phyloP scores from a whole-genome alignment of 768 basidiomycete species.

The Mycena amicta region DNA sequence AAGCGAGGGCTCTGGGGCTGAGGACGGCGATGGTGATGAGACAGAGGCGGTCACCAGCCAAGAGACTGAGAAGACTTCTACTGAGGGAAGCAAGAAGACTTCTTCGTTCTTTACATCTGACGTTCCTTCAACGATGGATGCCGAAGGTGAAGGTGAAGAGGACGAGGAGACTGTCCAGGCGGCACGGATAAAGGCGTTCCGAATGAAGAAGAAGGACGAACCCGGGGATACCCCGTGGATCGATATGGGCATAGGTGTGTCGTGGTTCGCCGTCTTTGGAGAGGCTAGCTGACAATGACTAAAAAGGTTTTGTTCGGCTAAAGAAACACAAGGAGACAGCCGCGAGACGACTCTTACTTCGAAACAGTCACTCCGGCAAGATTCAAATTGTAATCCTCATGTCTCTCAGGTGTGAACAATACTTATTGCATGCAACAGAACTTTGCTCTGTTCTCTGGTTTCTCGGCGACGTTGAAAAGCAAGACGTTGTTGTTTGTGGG shows the following conservation, averaged over 20 bases:
- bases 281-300: neutral
- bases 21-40: conserved; percentile 27
- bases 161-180: conserved; percentile 68
- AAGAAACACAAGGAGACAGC: conserved; percentile 73
- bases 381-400: conserved; percentile 66
- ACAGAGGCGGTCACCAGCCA: conserved; percentile 24
- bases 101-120: conserved; percentile 18
- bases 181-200: conserved; percentile 64
- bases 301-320: conserved; percentile 63
- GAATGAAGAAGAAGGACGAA: conserved; percentile 53
- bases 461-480: conserved; percentile 56
- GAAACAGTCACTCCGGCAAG: conserved; percentile 76
- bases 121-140: conserved; percentile 27
- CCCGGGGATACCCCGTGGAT: conserved; percentile 53
- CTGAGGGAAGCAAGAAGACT: conserved; percentile 4
- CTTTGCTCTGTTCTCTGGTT: conserved; percentile 63
- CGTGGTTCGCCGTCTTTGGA: neutral
- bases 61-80: conserved; percentile 20
- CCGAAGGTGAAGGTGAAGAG: conserved; percentile 76
- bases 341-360: conserved; percentile 62
- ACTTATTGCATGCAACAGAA: too few relatives aligned
- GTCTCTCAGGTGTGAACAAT: too few relatives aligned
- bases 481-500: conserved; percentile 68
- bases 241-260: conserved; percentile 69
- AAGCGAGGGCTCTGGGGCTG: conserved; percentile 25